These are phyloP conservation scores for Phycomyces nitens DNA, from an alignment of 192 early-diverging fungal genomes.

Conservation along the genomic window DNA sequence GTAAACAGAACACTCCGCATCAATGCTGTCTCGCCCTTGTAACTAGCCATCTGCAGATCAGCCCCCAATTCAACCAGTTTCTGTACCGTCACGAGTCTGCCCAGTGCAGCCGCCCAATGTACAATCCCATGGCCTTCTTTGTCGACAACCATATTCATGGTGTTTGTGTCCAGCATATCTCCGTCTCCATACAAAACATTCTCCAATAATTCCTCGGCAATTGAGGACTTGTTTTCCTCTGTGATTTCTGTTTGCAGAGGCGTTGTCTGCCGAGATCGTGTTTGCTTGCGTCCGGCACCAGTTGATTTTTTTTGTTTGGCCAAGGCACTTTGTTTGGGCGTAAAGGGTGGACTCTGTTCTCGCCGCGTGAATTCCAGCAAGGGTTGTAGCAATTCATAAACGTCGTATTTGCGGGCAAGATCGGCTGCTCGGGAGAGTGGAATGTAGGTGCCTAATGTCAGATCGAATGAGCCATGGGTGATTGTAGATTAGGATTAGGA, in stretches of 20 bases:
- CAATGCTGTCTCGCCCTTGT: constrained; percentile 84
- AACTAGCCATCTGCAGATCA: constrained; percentile 68
- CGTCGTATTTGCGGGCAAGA: constrained; percentile 75
- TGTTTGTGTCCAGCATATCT: neutral
- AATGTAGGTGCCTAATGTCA: constrained; percentile 60
- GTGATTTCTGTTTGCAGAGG: neutral
- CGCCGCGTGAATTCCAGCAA: constrained; percentile 76
- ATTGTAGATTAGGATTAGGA: neutral
- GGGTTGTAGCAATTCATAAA: constrained; percentile 67
- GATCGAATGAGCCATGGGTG: neutral
- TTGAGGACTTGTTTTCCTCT: constrained; percentile 1
- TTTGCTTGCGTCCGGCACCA: neutral
- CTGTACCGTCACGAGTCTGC: constrained; percentile 67
- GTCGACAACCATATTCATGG: constrained; percentile 80
- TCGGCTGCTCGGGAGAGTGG: constrained; percentile 77
- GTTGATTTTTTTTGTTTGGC: constrained; percentile 12
- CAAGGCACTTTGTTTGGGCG: constrained; percentile 52
- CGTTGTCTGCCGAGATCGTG: neutral
- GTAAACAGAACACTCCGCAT: constrained; percentile 88
- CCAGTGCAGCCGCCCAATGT: constrained; percentile 96
- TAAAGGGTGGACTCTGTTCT: constrained; percentile 51
- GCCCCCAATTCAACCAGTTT: constrained; percentile 75
- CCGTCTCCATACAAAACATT: neutral
- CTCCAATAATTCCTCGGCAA: neutral
- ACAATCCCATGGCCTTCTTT: constrained; percentile 92